These are phyloP conservation scores for Globisporangium ultimum DNA, from an alignment of 352 stramenopile species.

Conservation along the genomic window DNA sequence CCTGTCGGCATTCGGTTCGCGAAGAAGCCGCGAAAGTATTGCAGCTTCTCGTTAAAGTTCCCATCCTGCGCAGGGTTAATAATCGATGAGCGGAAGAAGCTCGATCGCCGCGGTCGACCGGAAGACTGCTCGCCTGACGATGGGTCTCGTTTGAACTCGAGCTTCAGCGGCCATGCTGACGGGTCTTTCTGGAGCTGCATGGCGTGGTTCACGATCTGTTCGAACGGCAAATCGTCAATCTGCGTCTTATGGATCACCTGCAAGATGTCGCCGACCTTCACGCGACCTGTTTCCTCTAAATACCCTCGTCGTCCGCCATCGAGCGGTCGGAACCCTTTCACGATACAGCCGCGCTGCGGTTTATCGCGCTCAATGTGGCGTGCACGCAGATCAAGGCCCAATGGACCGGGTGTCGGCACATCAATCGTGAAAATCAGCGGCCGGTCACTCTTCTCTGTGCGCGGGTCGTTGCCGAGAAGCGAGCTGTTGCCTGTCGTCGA, in stretches of 20 bases:
- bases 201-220: conserved; percentile 78
- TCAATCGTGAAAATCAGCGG: conserved; percentile 72
- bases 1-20: conserved; percentile 76
- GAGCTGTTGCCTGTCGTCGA: conserved; percentile 23
- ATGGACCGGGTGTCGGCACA: conserved; percentile 58
- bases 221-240: conserved; percentile 82
- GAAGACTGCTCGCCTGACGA: conserved; percentile 9
- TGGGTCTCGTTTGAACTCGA: conserved; percentile 75
- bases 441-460: conserved; percentile 34
- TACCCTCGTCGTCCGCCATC: conserved; percentile 47
- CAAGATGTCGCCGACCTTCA: conserved; percentile 75
- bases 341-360: conserved; percentile 67
- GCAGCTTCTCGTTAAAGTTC: conserved; percentile 84
- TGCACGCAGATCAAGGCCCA: conserved; percentile 71
- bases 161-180: conserved; percentile 59
- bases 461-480: conserved; percentile 58
- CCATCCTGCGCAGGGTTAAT: conserved; percentile 65
- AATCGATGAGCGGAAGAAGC: conserved; percentile 72
- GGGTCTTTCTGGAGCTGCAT: conserved; percentile 69
- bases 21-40: conserved; percentile 86
- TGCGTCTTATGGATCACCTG: conserved; percentile 74
- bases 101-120: conserved; percentile 50
- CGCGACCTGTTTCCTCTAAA: conserved; percentile 70
- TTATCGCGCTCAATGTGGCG: conserved; percentile 72
- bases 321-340: conserved; percentile 75